Percentiles rank a stretch among this genome's conserved stretches.
Evolutionary conservation across 2,329 filamentous ascomycete genomes (phyloP).

Genomic region (Aspergillus fumigatus): DNA sequence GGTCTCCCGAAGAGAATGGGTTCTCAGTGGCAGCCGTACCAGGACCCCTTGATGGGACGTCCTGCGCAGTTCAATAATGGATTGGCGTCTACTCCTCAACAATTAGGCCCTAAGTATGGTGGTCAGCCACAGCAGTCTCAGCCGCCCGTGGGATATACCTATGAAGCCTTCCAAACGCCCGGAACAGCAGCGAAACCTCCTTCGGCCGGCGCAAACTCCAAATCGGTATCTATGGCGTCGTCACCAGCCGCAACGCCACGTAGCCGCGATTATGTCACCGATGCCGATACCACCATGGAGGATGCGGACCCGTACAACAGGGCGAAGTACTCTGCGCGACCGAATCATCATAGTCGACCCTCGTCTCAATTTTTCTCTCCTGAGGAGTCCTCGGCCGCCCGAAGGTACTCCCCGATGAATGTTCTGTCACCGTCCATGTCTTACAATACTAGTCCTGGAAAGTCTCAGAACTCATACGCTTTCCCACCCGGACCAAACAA

Average conservation of each 20-base stretch:
- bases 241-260: constrained; percentile 57
- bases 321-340: constrained; percentile 79
- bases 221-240: constrained; percentile 51
- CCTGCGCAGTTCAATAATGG: constrained; percentile 62
- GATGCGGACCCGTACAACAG: constrained; percentile 81
- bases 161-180: constrained; percentile 60
- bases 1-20: constrained; percentile 45
- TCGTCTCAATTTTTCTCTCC: constrained; percentile 69
- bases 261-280: constrained; percentile 61
- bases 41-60: constrained; percentile 56
- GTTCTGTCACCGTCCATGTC: constrained; percentile 74
- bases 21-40: constrained; percentile 63
- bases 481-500: constrained; percentile 51
- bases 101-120: constrained; percentile 47
- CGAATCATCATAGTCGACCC: constrained; percentile 65
- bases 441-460: constrained; percentile 63
- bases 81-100: constrained; percentile 46
- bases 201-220: constrained; percentile 38
- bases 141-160: constrained; percentile 59
- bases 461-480: constrained; percentile 47
- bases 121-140: constrained; percentile 44
- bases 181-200: constrained; percentile 29
- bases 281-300: constrained; percentile 79
- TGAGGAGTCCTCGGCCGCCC: constrained; percentile 75
- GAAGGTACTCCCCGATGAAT: constrained; percentile 96